Evolutionary conservation across 352 stramenopile species (phyloP).

Genomic region (Phytophthora pinifolia): DNA sequence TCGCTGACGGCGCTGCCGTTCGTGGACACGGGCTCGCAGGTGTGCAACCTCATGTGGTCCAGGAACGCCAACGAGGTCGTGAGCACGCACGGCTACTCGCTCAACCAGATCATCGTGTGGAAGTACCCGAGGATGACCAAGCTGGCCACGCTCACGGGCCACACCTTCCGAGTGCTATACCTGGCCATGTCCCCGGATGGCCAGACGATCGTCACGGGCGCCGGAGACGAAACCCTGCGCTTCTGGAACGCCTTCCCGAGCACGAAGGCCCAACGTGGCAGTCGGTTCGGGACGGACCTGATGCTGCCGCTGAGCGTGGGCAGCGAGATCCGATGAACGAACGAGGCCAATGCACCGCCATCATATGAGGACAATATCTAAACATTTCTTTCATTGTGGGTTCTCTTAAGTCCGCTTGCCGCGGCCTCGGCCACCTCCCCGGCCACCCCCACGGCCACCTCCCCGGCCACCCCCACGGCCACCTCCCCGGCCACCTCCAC

Average conservation of each 20-base stretch:
- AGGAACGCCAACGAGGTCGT: conserved; percentile 98
- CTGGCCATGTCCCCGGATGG: conserved; percentile 96
- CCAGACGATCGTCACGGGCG: conserved; percentile 97
- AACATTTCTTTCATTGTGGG: conserved; percentile 26
- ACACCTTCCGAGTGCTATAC: conserved; percentile 97
- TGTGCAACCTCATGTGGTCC: conserved; percentile 98
- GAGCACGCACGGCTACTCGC: conserved; percentile 98
- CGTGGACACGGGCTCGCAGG: conserved; percentile 95
- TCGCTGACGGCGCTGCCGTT: conserved; percentile 87
- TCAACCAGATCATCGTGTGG: conserved; percentile 98
- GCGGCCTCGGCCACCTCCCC: conserved; percentile 26
- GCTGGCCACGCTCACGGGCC: conserved; percentile 95
- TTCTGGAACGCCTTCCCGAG: conserved; percentile 98
- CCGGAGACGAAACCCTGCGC: conserved; percentile 96
- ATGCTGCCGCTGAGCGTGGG: conserved; percentile 57
- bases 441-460: conserved; percentile 25
- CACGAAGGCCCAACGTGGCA: conserved; percentile 49
- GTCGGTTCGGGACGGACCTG: conserved; percentile 53
- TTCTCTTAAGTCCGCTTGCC: conserved; percentile 41
- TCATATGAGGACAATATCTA: conserved; percentile 31
- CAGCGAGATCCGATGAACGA: conserved; percentile 62
- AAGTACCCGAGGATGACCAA: conserved; percentile 97
- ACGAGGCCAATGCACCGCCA: conserved; percentile 6
- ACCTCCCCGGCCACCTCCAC: conserved; percentile 26
- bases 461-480: conserved; percentile 30